Evolutionary conservation across 2,329 filamentous ascomycete genomes (phyloP), one percentile per base, ranked within the genome.

Genomic region (Calonectria henricotiae): DNA sequence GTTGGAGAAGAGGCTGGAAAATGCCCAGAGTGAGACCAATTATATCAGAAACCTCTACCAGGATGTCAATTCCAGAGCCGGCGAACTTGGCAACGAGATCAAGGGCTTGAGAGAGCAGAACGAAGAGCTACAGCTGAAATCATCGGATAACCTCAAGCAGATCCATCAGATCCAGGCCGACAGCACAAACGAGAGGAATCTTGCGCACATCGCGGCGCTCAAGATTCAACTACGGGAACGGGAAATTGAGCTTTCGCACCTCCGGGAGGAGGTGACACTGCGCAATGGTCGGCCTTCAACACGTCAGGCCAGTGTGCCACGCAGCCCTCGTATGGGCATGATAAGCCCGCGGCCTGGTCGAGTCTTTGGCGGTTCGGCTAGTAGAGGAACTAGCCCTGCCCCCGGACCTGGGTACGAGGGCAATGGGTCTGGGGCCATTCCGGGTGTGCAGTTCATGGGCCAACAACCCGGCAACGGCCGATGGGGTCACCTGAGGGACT

Each of bases 1-100:
- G 15, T 80, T 87, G 4, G 84, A 86, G 44, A 81, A 80, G 65
- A 82, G 82, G 23, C 77, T 83, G 5, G 82, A 83, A 63, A 80
- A 83, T 5, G 79, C 84, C 4, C 80, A 87, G 32, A 83, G 82
- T 15, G 88, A 90, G 4, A 82, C 86, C 30, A 88, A 90, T 1
- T 93, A 90, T 75, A 82, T 86, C 13, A 86, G 89, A 63, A 84
- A 85, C 4, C 83, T 86, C 11, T 93, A 93, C 75, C 91, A 92
- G 74, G 83, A 87, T 25, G 86, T 88, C 1, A 89, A 88, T 9
- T 84, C 85, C 37, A 79, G 83, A 1, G 86, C 85, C 2, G 82
- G 82, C 15, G 82, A 84, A 17, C 80, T 89, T 3, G 80, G 82
- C 23, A 76, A 80, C 2, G 86, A 89, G 74, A 88, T 87, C 72